Percentiles rank a stretch among this genome's conserved stretches.
Conservation (phyloP, 2,329 filamentous ascomycete species). For the Lachnellula arida region DNA sequence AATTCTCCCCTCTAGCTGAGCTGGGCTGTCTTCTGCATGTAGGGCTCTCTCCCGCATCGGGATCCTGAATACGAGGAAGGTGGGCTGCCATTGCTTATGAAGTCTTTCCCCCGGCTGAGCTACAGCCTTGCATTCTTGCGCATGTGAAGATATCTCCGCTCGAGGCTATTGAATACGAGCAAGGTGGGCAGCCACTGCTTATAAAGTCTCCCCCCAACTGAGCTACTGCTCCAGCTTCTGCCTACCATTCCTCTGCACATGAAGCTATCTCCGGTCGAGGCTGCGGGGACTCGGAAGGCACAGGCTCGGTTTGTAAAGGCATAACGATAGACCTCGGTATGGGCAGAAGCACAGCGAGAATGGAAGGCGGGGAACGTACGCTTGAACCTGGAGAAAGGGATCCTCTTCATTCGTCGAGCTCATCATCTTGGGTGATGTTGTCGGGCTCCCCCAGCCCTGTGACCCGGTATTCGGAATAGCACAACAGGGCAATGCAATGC, state of each 20-base stretch:
- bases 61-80: too few species aligned
- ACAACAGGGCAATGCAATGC: not conserved
- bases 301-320: not conserved
- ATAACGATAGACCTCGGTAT: not conserved
- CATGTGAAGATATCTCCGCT: too few species aligned
- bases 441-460: not conserved
- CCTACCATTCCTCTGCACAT: not conserved
- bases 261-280: not conserved
- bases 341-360: not conserved
- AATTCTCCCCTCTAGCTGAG: too few species aligned
- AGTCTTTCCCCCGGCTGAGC: too few species aligned
- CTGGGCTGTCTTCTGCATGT: too few species aligned
- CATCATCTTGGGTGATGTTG: constrained; percentile 47
- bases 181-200: too few species aligned
- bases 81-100: too few species aligned
- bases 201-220: not conserved
- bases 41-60: too few species aligned
- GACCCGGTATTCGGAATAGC: not conserved
- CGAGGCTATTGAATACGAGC: too few species aligned
- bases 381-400: constrained; percentile 68
- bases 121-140: too few species aligned
- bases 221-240: not conserved
- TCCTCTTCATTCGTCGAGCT: constrained; percentile 63
- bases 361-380: constrained; percentile 42
- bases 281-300: constrained; percentile 1